Conservation (phyloP, 2,329 filamentous ascomycete genomes). For the Fusarium albosuccineum region DNA sequence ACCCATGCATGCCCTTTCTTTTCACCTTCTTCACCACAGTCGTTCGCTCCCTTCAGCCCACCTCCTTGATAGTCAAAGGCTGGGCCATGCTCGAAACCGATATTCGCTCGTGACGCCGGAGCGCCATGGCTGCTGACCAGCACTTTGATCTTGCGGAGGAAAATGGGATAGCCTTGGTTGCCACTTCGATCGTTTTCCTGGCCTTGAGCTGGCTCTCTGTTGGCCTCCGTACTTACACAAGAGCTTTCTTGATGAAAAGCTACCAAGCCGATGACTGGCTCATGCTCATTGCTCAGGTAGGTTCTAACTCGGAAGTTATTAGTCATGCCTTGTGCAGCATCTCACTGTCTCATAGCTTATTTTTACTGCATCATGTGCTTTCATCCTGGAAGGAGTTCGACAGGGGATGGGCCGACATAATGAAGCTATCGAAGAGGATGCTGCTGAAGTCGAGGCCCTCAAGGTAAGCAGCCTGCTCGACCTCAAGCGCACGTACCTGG, state of each 20-base stretch:
- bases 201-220: conserved; percentile 58
- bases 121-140: conserved; percentile 49
- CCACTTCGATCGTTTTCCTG: conserved; percentile 54
- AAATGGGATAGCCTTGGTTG: conserved; percentile 55
- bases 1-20: conserved; percentile 8
- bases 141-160: conserved; percentile 53
- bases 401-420: conserved; percentile 64
- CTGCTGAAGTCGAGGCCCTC: conserved; percentile 59
- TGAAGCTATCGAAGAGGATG: conserved; percentile 54
- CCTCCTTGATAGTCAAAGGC: conserved; percentile 14
- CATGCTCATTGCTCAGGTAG: conserved; percentile 64
- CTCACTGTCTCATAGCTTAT: conserved; percentile 50
- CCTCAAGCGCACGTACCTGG: background rate
- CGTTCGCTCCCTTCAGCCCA: conserved; percentile 7
- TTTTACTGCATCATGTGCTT: conserved; percentile 62
- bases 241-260: conserved; percentile 57
- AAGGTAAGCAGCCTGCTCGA: conserved; percentile 53
- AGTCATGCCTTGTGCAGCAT: background rate
- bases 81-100: conserved; percentile 40
- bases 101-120: conserved; percentile 35
- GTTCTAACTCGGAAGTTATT: conserved; percentile 15
- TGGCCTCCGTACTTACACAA: conserved; percentile 59
- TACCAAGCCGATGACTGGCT: conserved; percentile 67
- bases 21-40: conserved; percentile 6
- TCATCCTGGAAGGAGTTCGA: conserved; percentile 59